Percentiles rank a stretch among this genome's conserved stretches.
Conservation (phyloP, 805 yeast species). For the Candida insectorum region DNA sequence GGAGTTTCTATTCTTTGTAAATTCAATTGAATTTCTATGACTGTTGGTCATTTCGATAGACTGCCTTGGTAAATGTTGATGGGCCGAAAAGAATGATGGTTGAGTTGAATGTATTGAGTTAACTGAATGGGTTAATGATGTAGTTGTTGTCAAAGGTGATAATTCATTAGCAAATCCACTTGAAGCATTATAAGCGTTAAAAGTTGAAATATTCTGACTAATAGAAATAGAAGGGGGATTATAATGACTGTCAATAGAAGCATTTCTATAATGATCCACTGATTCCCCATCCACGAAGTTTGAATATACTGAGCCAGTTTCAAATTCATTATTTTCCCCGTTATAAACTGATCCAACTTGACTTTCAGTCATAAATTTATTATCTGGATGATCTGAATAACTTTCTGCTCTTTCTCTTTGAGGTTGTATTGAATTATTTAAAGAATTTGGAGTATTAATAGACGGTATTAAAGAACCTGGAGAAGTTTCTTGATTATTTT, state of each 20-base stretch:
- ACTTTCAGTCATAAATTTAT: not conserved
- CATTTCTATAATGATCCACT: conserved; percentile 12
- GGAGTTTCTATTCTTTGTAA: conserved; percentile 24
- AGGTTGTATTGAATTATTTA: conserved; percentile 1
- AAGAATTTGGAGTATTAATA: conserved; percentile 7
- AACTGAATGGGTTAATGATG: conserved; percentile 40
- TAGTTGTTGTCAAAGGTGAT: conserved; percentile 42
- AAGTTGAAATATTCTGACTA: conserved; percentile 3
- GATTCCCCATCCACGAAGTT: conserved; percentile 11
- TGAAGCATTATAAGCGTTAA: conserved; percentile 5
- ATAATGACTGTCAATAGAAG: conserved; percentile 14
- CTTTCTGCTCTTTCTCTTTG: too few relatives aligned
- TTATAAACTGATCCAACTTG: not conserved
- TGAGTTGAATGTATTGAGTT: conserved; percentile 40
- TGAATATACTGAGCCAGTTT: conserved; percentile 10
- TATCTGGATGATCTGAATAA: not conserved
- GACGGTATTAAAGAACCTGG: conserved; percentile 2
- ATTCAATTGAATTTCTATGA: conserved; percentile 31
- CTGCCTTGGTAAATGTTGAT: conserved; percentile 35
- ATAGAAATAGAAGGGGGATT: conserved; percentile 9
- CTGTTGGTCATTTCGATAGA: conserved; percentile 33
- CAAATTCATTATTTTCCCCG: conserved; percentile 1
- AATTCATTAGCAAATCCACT: conserved; percentile 21
- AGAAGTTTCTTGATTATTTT: conserved; percentile 2
- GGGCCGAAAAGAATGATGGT: conserved; percentile 42